These are phyloP conservation scores for Aspergillaceae sp. DNA, from an alignment of 2,329 filamentous ascomycete genomes.

Conservation along the genomic window DNA sequence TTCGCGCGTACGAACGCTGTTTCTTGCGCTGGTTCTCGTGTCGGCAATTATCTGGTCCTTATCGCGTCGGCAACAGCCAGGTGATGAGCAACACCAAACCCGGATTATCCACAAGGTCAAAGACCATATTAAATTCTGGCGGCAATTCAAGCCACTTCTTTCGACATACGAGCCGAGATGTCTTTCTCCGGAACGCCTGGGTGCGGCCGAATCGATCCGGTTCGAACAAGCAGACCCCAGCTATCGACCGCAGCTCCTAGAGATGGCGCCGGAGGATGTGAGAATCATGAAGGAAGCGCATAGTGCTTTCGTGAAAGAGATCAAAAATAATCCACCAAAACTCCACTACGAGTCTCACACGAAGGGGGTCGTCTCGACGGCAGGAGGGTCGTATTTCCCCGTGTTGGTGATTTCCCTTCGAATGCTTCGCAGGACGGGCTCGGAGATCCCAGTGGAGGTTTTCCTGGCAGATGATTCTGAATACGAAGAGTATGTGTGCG, in stretches of 20 bases:
- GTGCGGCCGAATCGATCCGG: conserved; percentile 16
- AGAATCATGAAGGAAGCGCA: conserved; percentile 27
- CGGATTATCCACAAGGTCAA: conserved; percentile 3
- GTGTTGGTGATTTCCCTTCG: conserved; percentile 38
- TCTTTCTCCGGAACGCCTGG: conserved; percentile 18
- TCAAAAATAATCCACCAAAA: conserved; percentile 18
- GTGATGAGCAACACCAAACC: neutral
- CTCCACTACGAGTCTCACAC: conserved; percentile 28
- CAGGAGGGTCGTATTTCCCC: conserved; percentile 36
- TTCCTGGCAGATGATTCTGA: conserved; percentile 35
- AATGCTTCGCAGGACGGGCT: conserved; percentile 39
- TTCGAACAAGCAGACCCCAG: conserved; percentile 20
- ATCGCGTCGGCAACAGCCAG: conserved; percentile 6
- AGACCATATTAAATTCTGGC: conserved; percentile 27
- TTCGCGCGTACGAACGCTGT: conserved; percentile 11
- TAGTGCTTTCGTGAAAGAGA: conserved; percentile 24
- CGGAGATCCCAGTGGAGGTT: conserved; percentile 38
- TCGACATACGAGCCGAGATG: conserved; percentile 22
- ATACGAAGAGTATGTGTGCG: conserved; percentile 37
- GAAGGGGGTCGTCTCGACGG: conserved; percentile 40
- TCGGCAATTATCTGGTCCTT: conserved; percentile 11
- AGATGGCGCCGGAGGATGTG: conserved; percentile 21
- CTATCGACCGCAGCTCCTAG: conserved; percentile 24
- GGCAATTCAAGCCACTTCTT: conserved; percentile 24
- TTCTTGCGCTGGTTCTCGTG: conserved; percentile 10